Percentiles rank a stretch among this genome's conserved stretches.
Evolutionary conservation across 2,329 filamentous ascomycete species (phyloP).

Genomic region (Xylariaceae sp.): DNA sequence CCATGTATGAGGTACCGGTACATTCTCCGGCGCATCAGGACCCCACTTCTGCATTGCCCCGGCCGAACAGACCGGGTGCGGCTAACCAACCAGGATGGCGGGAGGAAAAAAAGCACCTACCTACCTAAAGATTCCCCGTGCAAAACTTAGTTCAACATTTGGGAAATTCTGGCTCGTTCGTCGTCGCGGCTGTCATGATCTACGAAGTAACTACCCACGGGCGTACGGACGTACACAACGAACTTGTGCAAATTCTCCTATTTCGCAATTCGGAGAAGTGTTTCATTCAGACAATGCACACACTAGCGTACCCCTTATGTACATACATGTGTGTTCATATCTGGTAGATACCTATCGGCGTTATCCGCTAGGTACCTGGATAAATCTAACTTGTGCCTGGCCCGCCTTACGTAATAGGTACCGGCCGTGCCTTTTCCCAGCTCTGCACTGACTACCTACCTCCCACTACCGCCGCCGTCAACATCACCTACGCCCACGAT

Average conservation of each 20-base stretch:
- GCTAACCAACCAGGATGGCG: slow-evolving; percentile 9
- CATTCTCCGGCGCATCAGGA: not conserved
- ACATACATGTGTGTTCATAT: no score
- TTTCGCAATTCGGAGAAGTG: not conserved
- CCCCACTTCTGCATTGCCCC: slow-evolving; percentile 4
- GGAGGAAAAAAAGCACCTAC: slow-evolving; percentile 9
- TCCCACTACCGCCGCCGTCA: not conserved
- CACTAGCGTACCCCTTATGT: no score
- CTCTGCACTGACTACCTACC: not conserved
- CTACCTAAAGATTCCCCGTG: slow-evolving; percentile 13
- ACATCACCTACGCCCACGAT: not conserved
- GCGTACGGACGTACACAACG: no score
- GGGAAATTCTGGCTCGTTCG: slow-evolving; percentile 24
- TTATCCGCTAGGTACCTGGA: not conserved
- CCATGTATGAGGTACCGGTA: no score
- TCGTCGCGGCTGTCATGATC: slow-evolving; percentile 9
- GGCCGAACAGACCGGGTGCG: not conserved
- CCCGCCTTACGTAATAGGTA: not conserved
- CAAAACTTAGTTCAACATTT: slow-evolving; percentile 34
- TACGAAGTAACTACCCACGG: no score
- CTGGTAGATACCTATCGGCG: not conserved
- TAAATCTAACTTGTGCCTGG: not conserved
- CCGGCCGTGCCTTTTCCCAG: not conserved
- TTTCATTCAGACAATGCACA: no score
- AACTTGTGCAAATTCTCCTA: no score